Conservation (phyloP, 305 asterid species). For the Fraxinus velutina region DNA sequence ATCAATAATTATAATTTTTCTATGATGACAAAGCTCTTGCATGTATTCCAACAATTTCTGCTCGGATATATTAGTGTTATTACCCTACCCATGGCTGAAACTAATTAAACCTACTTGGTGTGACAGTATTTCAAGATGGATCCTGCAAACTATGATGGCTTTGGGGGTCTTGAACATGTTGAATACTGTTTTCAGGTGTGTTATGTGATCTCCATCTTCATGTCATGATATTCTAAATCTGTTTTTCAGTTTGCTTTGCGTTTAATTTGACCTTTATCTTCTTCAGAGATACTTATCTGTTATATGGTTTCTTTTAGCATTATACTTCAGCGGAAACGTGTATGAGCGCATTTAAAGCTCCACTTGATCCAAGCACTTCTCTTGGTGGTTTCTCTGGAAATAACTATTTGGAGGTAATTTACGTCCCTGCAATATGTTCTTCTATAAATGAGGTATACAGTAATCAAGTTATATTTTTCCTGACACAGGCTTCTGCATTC, state of each 20-base stretch:
- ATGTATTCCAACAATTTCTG: background rate
- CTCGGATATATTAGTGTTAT: background rate
- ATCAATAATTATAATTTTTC: background rate
- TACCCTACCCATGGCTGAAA: background rate
- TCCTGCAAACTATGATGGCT: conserved; percentile 56
- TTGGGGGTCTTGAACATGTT: conserved; percentile 84
- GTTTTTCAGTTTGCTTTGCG: background rate
- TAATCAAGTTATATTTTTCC: background rate
- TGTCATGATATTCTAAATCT: conserved; percentile 8
- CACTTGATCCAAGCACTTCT: conserved; percentile 97
- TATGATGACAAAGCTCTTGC: background rate
- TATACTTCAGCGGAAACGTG: conserved; percentile 83
- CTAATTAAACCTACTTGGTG: conserved; percentile 22
- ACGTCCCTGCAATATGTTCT: background rate
- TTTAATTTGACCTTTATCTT: conserved; percentile 6
- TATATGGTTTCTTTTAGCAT: conserved; percentile 53
- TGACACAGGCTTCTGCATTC: conserved; percentile 85
- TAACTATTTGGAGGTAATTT: conserved; percentile 78
- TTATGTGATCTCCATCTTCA: conserved; percentile 23
- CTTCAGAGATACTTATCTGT: conserved; percentile 22
- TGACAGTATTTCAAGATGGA: conserved; percentile 95
- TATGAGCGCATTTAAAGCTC: conserved; percentile 88
- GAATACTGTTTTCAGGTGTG: conserved; percentile 88
- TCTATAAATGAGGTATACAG: conserved; percentile 9
- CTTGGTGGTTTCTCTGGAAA: conserved; percentile 94